Evolutionary conservation across 805 yeast species (phyloP).

Genomic region (Pichia occidentalis): DNA sequence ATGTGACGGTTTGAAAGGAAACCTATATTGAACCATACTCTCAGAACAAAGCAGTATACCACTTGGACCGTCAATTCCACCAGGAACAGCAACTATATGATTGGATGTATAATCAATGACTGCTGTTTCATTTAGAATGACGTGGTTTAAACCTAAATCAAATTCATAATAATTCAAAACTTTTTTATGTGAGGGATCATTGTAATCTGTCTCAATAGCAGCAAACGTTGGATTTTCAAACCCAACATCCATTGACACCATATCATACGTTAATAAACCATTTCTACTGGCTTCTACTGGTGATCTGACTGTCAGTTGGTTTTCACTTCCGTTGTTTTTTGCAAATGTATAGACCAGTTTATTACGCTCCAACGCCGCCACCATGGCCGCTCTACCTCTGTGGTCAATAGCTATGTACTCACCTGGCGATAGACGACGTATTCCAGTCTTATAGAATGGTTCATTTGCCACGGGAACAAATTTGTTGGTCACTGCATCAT

Average conservation of each 20-base stretch:
- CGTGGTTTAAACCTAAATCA: constrained; percentile 79
- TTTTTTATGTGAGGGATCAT: constrained; percentile 19
- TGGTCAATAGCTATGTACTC: constrained; percentile 66
- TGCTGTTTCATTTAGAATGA: constrained; percentile 46
- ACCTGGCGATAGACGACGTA: constrained; percentile 73
- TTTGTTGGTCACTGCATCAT: constrained; percentile 21
- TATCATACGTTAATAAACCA: constrained; percentile 42
- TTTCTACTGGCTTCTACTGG: constrained; percentile 66
- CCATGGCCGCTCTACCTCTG: constrained; percentile 58
- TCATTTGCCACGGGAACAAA: constrained; percentile 47
- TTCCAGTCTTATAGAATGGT: constrained; percentile 67
- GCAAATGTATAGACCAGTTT: constrained; percentile 65
- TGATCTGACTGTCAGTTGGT: constrained; percentile 50
- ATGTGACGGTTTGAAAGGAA: constrained; percentile 29
- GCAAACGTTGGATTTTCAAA: constrained; percentile 84
- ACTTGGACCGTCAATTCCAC: constrained; percentile 60
- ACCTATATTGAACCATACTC: constrained; percentile 46
- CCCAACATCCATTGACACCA: constrained; percentile 64
- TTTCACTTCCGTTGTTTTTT: constrained; percentile 33
- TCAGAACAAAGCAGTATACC: constrained; percentile 64
- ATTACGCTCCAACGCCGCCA: constrained; percentile 67
- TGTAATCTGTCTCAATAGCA: constrained; percentile 59
- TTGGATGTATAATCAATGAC: constrained; percentile 37
- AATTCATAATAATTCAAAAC: constrained; percentile 66
- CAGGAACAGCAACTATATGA: constrained; percentile 62